Base-by-base conservation (phyloP, 1,139 yeast genomes). In the Suzukiozyma palmioleophila region DNA sequence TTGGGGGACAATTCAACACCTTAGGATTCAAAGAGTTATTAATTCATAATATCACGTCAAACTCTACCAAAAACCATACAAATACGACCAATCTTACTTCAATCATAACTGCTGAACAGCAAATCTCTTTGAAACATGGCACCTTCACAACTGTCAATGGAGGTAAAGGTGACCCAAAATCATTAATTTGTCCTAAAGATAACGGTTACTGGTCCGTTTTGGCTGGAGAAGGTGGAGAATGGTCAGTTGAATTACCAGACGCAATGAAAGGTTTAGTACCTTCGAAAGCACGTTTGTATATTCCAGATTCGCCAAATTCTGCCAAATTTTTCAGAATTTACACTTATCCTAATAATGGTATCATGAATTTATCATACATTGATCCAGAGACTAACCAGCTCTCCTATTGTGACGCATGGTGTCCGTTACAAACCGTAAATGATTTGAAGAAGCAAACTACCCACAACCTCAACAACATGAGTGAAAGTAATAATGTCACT, bases 311-410 rank as follows among this genome's bases (percentile, higher is more conserved):
- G 7, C 69, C 69, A 29, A 66, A 71, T 38, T 83, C 85, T 8
- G 77, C 86, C 3, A 72, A 81, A 42, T 49, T 73, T 7, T 90
- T 89, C 59, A 73, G 97, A 52, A 68, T 92, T 15, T 66, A 84
- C 38, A 80, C 96, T 0, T 68, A 75, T 41, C 97, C 97, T 1
- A 75, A 88, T 33, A 77, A 83, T 50, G 90, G 97, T 49, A 90
- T 90, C 46, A 85, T 92, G 96, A 92, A 92, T 56, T 62, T 92
- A 49, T 81, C 96, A 0, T 92, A 88, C 54, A 66, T 84, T 27
- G 94, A 90, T 54, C 95, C 95, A 2, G 49, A 58, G 1, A 73
- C 88, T 1, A 79, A 83, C 40, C 65, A 67, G 24, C 38, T 77
- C 7, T 55, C 64, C 3, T 64, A 62, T 47, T 92, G 98, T 68